Conservation (phyloP, 208 protist genomes). For the Leishmania guyanensis region DNA sequence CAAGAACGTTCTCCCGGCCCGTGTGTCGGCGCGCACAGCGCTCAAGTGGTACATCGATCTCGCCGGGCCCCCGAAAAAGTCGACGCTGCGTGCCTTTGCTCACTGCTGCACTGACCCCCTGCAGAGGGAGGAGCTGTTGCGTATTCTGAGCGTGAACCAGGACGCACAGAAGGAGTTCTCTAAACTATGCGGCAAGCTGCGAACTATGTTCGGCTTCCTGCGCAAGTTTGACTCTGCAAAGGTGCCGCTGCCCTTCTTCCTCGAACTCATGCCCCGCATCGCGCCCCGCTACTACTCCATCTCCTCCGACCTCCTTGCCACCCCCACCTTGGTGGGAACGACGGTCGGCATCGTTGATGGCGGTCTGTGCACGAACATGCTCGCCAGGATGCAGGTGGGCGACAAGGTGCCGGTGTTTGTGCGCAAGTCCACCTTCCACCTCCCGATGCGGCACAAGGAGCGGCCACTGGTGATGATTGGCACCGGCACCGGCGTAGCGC, state of each 20-base stretch:
- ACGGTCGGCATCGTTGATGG: constrained; percentile 91
- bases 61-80: constrained; percentile 82
- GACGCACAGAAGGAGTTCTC: constrained; percentile 75
- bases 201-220: constrained; percentile 83
- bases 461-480: constrained; percentile 95
- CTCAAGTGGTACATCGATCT: constrained; percentile 94
- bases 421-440: constrained; percentile 93
- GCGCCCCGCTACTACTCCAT: constrained; percentile 97
- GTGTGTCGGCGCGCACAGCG: constrained; percentile 75
- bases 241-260: constrained; percentile 81
- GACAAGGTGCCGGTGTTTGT: constrained; percentile 90
- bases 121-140: constrained; percentile 81
- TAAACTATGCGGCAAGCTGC: constrained; percentile 69
- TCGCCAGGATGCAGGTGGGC: constrained; percentile 58
- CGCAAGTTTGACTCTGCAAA: constrained; percentile 79
- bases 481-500: constrained; percentile 95
- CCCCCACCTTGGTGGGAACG: constrained; percentile 74
- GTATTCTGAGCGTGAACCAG: constrained; percentile 70
- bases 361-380: constrained; percentile 92
- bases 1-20: constrained; percentile 88
- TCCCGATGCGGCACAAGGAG: constrained; percentile 77
- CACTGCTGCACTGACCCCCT: constrained; percentile 74
- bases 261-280: constrained; percentile 94
- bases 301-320: constrained; percentile 86
- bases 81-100: constrained; percentile 88